Evolutionary conservation across 2,329 filamentous ascomycete genomes (phyloP).

Genomic region (Conoideocrella luteorostrata): DNA sequence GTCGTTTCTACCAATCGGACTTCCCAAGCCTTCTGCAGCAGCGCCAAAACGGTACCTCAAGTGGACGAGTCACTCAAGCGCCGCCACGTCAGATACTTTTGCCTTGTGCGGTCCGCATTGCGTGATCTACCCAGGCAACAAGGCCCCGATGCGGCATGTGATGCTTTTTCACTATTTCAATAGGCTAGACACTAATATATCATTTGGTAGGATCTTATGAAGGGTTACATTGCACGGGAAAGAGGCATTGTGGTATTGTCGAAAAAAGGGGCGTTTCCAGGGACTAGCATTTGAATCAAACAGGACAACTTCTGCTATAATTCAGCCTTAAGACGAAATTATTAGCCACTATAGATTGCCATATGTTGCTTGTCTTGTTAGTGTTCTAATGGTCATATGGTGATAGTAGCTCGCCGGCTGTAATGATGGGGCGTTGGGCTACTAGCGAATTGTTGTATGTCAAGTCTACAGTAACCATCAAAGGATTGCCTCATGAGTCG

Average conservation of each 20-base stretch:
- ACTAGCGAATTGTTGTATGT: too few relatives aligned
- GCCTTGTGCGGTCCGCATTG: neutral
- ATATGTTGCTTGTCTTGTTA: too few relatives aligned
- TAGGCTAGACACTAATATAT: conserved; percentile 22
- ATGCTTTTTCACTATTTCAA: neutral
- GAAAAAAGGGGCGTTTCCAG: conserved; percentile 89
- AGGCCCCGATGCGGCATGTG: neutral
- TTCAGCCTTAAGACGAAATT: too few relatives aligned
- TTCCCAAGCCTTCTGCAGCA: too few relatives aligned
- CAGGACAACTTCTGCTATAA: neutral
- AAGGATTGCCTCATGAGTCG: too few relatives aligned
- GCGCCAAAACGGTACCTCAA: too few relatives aligned
- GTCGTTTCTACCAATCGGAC: too few relatives aligned
- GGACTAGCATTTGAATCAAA: conserved; percentile 61
- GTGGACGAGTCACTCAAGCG: neutral
- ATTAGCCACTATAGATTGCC: too few relatives aligned
- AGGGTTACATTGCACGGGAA: conserved; percentile 93
- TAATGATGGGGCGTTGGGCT: too few relatives aligned
- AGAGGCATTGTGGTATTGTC: conserved; percentile 86
- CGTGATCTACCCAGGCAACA: neutral
- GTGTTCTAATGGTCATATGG: too few relatives aligned
- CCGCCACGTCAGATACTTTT: neutral
- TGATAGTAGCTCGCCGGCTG: too few relatives aligned
- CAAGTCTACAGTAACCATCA: too few relatives aligned
- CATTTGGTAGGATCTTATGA: conserved; percentile 71